phyloP scores from a whole-genome alignment of 345 rosid species.

The Euphorbia tirucalli region DNA sequence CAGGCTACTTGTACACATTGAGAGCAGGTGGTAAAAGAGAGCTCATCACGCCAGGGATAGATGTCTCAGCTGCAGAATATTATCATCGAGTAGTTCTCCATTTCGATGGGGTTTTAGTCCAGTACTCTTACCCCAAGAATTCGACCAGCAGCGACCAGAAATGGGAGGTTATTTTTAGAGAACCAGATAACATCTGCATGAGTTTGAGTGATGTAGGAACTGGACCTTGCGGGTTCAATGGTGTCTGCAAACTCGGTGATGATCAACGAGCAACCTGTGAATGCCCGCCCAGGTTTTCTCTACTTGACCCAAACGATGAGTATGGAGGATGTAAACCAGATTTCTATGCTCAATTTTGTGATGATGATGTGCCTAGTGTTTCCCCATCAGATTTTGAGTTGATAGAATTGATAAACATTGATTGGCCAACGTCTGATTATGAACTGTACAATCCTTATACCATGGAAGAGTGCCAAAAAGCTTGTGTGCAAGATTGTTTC shows the following conservation, averaged over 20 bases:
- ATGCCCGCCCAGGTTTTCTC: conserved; percentile 32
- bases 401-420: conserved; percentile 7
- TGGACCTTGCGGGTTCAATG: neutral
- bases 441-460: conserved; percentile 8
- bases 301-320: conserved; percentile 27
- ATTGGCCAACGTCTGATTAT: conserved; percentile 38
- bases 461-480: conserved; percentile 25
- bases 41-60: neutral
- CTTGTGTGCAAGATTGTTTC: conserved; percentile 42
- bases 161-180: conserved; percentile 19
- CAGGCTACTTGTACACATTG: conserved; percentile 28
- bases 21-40: conserved; percentile 11
- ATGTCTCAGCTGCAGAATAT: conserved; percentile 7
- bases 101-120: conserved; percentile 18
- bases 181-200: conserved; percentile 33
- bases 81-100: conserved; percentile 31
- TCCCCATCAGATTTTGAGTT: conserved; percentile 21
- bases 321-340: conserved; percentile 37
- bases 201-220: neutral
- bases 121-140: conserved; percentile 20
- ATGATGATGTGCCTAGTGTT: conserved; percentile 13
- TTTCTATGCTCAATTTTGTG: conserved; percentile 23
- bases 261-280: conserved; percentile 26
- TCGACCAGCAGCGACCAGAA: neutral
- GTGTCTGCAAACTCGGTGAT: neutral